phyloP scores from a whole-genome alignment of 2,329 filamentous ascomycete species.

The Metarhizium brunneum region DNA sequence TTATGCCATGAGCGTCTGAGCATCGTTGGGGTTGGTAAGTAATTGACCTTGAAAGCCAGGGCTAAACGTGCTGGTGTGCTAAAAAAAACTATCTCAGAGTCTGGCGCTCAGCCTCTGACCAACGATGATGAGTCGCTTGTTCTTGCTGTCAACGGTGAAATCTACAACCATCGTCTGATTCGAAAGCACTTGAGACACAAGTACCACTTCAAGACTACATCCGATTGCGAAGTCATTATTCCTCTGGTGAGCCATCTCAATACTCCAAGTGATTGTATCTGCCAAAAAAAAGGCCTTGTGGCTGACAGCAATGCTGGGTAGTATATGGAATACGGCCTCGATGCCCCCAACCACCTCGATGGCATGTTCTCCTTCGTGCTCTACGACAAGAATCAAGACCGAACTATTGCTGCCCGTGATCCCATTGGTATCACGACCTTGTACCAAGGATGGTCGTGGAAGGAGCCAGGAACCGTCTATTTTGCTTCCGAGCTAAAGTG shows the following conservation, averaged over 20 bases:
- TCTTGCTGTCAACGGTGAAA: constrained; percentile 97
- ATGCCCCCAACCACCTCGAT: constrained; percentile 87
- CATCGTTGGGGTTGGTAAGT: constrained; percentile 90
- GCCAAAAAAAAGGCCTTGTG: neutral
- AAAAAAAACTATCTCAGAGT: constrained; percentile 47
- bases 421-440: constrained; percentile 96
- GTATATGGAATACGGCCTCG: constrained; percentile 88
- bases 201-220: constrained; percentile 97
- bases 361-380: constrained; percentile 99
- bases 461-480: constrained; percentile 77
- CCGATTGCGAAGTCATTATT: constrained; percentile 98
- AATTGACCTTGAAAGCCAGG: neutral
- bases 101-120: constrained; percentile 89
- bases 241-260: constrained; percentile 62
- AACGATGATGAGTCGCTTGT: constrained; percentile 83
- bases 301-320: constrained; percentile 23
- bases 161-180: constrained; percentile 97
- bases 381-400: constrained; percentile 90
- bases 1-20: constrained; percentile 95
- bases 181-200: constrained; percentile 75
- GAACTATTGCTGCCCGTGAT: constrained; percentile 87
- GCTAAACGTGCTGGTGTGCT: neutral
- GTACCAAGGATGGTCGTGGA: constrained; percentile 86
- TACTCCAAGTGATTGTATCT: neutral
- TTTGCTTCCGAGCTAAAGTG: constrained; percentile 97